Conservation (phyloP, 1,139 yeast species). For the Trichomonascaceae sp. region DNA sequence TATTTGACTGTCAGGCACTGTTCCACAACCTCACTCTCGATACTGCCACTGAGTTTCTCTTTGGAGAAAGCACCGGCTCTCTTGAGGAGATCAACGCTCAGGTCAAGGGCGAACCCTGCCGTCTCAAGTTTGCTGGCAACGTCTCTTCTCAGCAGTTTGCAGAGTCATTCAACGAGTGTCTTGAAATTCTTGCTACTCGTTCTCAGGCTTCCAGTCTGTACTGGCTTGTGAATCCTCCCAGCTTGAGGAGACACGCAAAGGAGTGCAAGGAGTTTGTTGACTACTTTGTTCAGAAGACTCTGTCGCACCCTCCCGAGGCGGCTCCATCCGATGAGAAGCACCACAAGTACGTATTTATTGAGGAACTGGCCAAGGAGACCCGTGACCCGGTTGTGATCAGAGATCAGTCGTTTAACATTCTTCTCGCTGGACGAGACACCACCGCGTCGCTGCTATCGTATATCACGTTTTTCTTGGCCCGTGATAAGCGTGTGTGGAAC, state of each 20-base stretch:
- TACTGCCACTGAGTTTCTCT: conserved; percentile 45
- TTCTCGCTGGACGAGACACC: conserved; percentile 46
- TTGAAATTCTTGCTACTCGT: conserved; percentile 5
- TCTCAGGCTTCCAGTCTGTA: conserved; percentile 8
- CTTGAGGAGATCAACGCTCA: conserved; percentile 17
- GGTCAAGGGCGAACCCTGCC: not conserved
- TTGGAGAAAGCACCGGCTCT: conserved; percentile 41
- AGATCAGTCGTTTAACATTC: conserved; percentile 39
- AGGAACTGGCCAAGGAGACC: conserved; percentile 39
- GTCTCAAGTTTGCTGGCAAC: not conserved
- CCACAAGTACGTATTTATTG: conserved; percentile 30
- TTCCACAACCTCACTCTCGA: conserved; percentile 43
- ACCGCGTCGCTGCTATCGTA: conserved; percentile 44
- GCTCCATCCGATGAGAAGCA: conserved; percentile 5
- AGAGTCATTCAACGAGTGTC: conserved; percentile 24
- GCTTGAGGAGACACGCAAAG: conserved; percentile 22
- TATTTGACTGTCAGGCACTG: conserved; percentile 36
- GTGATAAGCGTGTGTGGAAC: conserved; percentile 30
- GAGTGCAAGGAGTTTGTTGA: conserved; percentile 24
- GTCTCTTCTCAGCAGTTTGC: conserved; percentile 26
- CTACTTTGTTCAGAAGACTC: conserved; percentile 21
- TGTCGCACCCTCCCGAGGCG: conserved; percentile 8
- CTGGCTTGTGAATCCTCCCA: conserved; percentile 6
- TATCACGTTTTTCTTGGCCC: conserved; percentile 34
- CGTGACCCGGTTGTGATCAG: conserved; percentile 36